A percentile compares a stretch with the other conserved stretches of the same genome.
Evolutionary conservation across 495 filamentous ascomycete genomes (phyloP).

Genomic region (Penicillium bovifimosum): DNA sequence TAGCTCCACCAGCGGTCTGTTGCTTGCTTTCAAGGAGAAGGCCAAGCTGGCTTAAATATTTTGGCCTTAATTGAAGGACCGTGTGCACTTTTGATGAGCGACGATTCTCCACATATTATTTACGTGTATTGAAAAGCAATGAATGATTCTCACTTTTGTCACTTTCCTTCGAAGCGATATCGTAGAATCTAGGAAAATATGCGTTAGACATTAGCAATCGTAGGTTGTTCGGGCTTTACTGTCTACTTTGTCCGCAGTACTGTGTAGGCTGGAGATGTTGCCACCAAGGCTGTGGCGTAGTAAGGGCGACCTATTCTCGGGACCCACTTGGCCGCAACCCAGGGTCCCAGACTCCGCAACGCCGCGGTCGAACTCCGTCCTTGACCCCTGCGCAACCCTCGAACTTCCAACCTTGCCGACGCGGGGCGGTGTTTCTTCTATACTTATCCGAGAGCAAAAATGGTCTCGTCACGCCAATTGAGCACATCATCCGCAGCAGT

Average conservation of each 20-base stretch:
- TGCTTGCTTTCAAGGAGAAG: conserved; percentile 79
- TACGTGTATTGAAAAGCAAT: conserved; percentile 2
- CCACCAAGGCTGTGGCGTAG: not conserved
- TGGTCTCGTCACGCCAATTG: conserved; percentile 11
- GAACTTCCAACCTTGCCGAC: conserved; percentile 9
- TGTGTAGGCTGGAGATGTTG: too few relatives aligned
- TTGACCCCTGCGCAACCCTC: conserved; percentile 14
- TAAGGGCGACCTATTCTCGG: too few relatives aligned
- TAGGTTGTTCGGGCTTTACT: too few relatives aligned
- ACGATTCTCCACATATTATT: conserved; percentile 16
- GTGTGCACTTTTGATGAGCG: conserved; percentile 23
- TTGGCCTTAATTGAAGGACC: conserved; percentile 6
- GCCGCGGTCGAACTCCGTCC: conserved; percentile 13
- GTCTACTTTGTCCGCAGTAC: too few relatives aligned
- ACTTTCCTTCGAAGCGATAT: not conserved
- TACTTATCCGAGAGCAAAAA: conserved; percentile 1
- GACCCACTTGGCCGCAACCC: not conserved
- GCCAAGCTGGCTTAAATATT: conserved; percentile 40
- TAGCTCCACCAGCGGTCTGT: conserved; percentile 77
- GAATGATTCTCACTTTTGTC: not conserved
- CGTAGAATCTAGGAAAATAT: too few relatives aligned
- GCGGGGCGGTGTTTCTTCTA: conserved; percentile 6
- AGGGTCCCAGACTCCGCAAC: not conserved
- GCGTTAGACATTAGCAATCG: too few relatives aligned
- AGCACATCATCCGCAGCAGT: conserved; percentile 2